These are phyloP conservation scores for Phytophthora syringae DNA, from an alignment of 352 stramenopile species.

Conservation along the genomic window DNA sequence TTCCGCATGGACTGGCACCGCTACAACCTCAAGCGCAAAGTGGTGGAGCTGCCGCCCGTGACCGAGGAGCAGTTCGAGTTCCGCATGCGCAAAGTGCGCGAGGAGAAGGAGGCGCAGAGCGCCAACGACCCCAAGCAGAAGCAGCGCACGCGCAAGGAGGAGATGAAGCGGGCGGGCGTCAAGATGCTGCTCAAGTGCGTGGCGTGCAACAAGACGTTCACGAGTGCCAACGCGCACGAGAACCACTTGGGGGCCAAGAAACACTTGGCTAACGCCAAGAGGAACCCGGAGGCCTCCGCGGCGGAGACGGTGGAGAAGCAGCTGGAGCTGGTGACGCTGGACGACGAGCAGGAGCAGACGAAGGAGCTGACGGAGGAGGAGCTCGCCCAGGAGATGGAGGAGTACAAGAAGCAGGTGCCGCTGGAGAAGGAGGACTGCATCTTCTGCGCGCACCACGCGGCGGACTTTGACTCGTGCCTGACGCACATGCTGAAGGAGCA, in stretches of 20 bases:
- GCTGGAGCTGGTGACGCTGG: constrained; percentile 51
- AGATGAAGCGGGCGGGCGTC: constrained; percentile 71
- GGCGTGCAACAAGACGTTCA: constrained; percentile 88
- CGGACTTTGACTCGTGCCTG: constrained; percentile 76
- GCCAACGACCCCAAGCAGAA: constrained; percentile 79
- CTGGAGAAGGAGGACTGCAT: constrained; percentile 87
- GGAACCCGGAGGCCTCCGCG: constrained; percentile 53
- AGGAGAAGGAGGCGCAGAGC: constrained; percentile 60
- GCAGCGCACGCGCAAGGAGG: constrained; percentile 66
- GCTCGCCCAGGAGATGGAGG: constrained; percentile 66
- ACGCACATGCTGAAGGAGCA: constrained; percentile 94
- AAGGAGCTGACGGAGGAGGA: constrained; percentile 66
- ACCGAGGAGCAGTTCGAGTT: constrained; percentile 87
- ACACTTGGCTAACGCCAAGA: constrained; percentile 82
- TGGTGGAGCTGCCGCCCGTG: constrained; percentile 93
- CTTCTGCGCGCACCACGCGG: constrained; percentile 73
- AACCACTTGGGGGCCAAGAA: constrained; percentile 90
- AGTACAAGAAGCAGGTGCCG: constrained; percentile 78
- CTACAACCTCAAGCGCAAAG: constrained; percentile 97
- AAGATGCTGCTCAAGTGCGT: constrained; percentile 87
- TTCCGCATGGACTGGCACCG: constrained; percentile 98
- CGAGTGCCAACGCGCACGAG: constrained; percentile 79
- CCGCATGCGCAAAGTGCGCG: constrained; percentile 77
- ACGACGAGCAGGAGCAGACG: constrained; percentile 18
- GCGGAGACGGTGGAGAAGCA: constrained; percentile 79